phyloP scores from a whole-genome alignment of 257 asterid genomes.

The Lycium ferocissimum region DNA sequence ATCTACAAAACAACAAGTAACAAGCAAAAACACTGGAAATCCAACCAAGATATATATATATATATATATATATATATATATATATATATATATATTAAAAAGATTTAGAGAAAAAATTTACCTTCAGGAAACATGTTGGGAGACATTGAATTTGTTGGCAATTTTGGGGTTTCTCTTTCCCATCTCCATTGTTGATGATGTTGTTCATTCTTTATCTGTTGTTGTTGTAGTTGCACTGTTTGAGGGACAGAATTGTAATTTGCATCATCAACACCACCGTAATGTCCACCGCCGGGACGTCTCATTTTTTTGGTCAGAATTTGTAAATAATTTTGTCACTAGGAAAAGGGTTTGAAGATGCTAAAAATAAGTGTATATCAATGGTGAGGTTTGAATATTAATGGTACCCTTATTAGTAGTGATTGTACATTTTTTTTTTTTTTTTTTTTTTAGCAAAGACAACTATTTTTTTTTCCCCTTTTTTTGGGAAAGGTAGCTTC shows the following conservation, averaged over 20 bases:
- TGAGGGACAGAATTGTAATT: neutral
- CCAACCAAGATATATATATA: too few species aligned
- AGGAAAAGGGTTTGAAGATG: neutral
- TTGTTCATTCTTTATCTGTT: slow-evolving; percentile 51
- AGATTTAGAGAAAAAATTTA: slow-evolving; percentile 20
- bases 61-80: too few species aligned
- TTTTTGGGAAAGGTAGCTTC: too few species aligned
- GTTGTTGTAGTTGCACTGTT: slow-evolving; percentile 40
- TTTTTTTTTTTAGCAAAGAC: too few species aligned
- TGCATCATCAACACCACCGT: neutral
- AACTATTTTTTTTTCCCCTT: too few species aligned
- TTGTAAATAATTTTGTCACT: neutral
- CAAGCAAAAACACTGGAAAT: neutral
- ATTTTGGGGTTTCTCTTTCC: slow-evolving; percentile 69
- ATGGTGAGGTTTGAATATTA: too few species aligned
- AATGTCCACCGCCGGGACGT: slow-evolving; percentile 27
- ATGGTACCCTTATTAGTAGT: too few species aligned
- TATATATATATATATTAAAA: too few species aligned
- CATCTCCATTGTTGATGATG: slow-evolving; percentile 67
- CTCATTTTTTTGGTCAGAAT: neutral
- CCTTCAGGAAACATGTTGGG: slow-evolving; percentile 70
- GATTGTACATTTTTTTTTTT: too few species aligned
- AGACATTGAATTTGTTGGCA: slow-evolving; percentile 67
- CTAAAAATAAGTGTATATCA: neutral
- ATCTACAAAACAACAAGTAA: neutral